phyloP scores from a whole-genome alignment of 2,329 filamentous ascomycete genomes.

The Venturia effusa region DNA sequence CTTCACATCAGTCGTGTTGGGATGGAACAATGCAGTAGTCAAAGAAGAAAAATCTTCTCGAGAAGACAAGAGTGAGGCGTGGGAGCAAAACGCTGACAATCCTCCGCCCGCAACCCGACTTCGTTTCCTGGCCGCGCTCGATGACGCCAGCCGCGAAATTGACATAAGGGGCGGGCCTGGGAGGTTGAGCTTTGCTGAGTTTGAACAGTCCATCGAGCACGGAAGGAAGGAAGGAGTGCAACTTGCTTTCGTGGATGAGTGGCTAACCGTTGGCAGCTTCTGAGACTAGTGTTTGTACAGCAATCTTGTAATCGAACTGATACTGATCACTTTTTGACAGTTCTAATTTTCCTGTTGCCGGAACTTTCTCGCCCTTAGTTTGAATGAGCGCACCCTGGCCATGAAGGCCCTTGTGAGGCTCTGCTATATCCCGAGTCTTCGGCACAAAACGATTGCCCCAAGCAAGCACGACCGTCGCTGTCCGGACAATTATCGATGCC shows the following conservation, averaged over 20 bases:
- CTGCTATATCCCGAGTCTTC: background rate
- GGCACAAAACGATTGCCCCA: background rate
- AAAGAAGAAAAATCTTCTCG: background rate
- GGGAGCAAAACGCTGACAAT: background rate
- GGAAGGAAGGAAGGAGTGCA: conserved; percentile 38
- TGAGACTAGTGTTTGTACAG: conserved; percentile 18
- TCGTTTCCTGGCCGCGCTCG: conserved; percentile 18
- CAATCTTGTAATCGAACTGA: background rate
- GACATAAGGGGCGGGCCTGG: conserved; percentile 66
- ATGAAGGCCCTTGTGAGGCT: background rate
- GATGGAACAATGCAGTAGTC: background rate
- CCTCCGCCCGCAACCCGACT: conserved; percentile 10
- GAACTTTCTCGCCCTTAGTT: background rate
- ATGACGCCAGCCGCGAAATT: conserved; percentile 51
- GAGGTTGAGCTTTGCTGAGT: conserved; percentile 66
- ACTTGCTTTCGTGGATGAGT: conserved; percentile 69
- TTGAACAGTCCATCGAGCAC: conserved; percentile 64
- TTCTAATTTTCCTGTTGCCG: background rate
- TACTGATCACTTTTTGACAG: background rate
- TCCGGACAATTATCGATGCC: background rate
- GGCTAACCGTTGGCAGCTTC: conserved; percentile 69
- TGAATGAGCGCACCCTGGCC: background rate
- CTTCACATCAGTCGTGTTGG: background rate
- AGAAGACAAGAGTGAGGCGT: background rate
- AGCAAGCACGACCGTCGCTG: background rate